These are phyloP conservation scores for Epichloe coenophiala DNA, from an alignment of 2,329 filamentous ascomycete species.

Conservation along the genomic window DNA sequence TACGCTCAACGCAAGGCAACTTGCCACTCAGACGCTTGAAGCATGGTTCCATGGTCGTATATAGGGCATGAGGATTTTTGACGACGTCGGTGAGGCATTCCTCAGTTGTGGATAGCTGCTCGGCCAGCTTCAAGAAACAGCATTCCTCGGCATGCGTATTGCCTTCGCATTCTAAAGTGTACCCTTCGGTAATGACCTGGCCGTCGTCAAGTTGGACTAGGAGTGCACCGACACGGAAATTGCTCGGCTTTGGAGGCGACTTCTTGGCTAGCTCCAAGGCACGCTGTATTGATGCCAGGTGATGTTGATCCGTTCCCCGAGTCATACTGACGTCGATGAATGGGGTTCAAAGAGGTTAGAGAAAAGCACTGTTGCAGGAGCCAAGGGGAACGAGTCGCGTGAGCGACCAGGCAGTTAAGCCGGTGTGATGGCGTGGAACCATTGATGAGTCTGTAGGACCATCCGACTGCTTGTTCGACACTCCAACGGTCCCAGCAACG, in stretches of 20 bases:
- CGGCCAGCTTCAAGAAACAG: conserved; percentile 63
- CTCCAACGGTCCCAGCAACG: not conserved
- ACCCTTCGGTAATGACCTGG: conserved; percentile 63
- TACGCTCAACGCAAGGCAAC: conserved; percentile 63
- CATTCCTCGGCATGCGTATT: conserved; percentile 97
- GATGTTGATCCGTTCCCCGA: conserved; percentile 22
- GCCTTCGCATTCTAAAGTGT: conserved; percentile 77
- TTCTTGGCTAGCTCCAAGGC: conserved; percentile 64
- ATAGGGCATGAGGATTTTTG: conserved; percentile 38
- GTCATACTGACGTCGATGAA: conserved; percentile 9
- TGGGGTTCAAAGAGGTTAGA: not conserved
- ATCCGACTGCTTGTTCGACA: not conserved
- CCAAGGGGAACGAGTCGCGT: not conserved
- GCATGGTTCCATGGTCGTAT: conserved; percentile 90
- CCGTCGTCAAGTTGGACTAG: conserved; percentile 42
- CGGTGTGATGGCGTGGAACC: not conserved
- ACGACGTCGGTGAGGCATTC: conserved; percentile 34
- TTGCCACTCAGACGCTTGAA: conserved; percentile 62
- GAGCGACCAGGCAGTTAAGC: not conserved
- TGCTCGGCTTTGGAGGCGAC: conserved; percentile 76
- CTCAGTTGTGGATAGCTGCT: conserved; percentile 34
- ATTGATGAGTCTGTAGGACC: not conserved
- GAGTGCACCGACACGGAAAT: conserved; percentile 92
- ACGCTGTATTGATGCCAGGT: conserved; percentile 45
- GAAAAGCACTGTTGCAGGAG: not conserved